These are phyloP conservation scores for Shiraia sp. DNA, from an alignment of 2,329 filamentous ascomycete species.

Conservation along the genomic window DNA sequence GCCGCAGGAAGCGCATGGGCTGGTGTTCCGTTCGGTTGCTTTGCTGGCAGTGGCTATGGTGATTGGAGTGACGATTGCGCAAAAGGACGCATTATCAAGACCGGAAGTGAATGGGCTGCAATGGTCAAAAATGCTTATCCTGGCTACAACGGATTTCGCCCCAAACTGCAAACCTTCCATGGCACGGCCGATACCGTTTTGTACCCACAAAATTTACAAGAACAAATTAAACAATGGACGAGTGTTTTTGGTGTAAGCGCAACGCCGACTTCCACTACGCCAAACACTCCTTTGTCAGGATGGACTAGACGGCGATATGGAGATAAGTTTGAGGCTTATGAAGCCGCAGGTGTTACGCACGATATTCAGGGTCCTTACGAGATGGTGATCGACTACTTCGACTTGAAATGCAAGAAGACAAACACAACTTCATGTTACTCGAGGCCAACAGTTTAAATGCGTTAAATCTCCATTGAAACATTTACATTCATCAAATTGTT, in stretches of 20 bases:
- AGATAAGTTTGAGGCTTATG: conserved; percentile 37
- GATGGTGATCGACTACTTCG: conserved; percentile 39
- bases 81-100: conserved; percentile 36
- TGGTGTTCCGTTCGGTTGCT: conserved; percentile 43
- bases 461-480: too few relatives aligned
- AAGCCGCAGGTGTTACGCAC: conserved; percentile 32
- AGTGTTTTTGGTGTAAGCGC: conserved; percentile 32
- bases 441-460: conserved; percentile 2
- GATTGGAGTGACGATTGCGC: conserved; percentile 40
- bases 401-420: conserved; percentile 27
- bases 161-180: conserved; percentile 39
- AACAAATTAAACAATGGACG: conserved; percentile 43
- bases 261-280: conserved; percentile 23
- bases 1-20: conserved; percentile 40
- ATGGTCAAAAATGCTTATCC: conserved; percentile 36
- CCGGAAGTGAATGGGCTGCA: conserved; percentile 33
- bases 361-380: conserved; percentile 38
- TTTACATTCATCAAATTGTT: not conserved
- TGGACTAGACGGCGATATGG: conserved; percentile 38
- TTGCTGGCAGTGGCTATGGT: conserved; percentile 33
- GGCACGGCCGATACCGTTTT: conserved; percentile 31
- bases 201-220: conserved; percentile 38
- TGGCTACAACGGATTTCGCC: conserved; percentile 33
- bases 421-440: conserved; percentile 18
- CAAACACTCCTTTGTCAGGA: conserved; percentile 31